phyloP scores from a whole-genome alignment of 2,329 filamentous ascomycete genomes.

The Teratosphaeria pseudoeucalypti region DNA sequence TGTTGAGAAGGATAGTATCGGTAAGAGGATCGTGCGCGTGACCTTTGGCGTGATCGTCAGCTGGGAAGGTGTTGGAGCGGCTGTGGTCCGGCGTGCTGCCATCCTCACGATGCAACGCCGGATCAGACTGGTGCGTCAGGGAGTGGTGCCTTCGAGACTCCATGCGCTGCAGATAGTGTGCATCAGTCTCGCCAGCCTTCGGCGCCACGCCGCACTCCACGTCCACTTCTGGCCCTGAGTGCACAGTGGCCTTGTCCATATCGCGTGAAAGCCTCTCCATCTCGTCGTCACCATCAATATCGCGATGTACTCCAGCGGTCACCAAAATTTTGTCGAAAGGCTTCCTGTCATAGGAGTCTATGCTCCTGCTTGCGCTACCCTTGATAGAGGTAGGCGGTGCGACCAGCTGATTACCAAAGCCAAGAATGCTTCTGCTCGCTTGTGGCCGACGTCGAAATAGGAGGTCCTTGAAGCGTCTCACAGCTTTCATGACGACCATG shows the following conservation, averaged over 20 bases:
- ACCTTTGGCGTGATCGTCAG: constrained; percentile 38
- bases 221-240: background rate
- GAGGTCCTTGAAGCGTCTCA: constrained; percentile 74
- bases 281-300: constrained; percentile 27
- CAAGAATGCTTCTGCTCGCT: constrained; percentile 50
- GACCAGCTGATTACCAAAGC: constrained; percentile 47
- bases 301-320: constrained; percentile 44
- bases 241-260: constrained; percentile 5
- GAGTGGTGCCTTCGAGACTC: constrained; percentile 3
- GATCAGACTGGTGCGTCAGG: constrained; percentile 4
- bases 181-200: constrained; percentile 1
- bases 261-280: constrained; percentile 17
- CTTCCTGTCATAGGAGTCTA: constrained; percentile 42
- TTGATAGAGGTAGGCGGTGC: constrained; percentile 47
- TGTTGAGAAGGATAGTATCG: constrained; percentile 61
- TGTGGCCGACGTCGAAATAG: constrained; percentile 46
- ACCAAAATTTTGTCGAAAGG: constrained; percentile 40
- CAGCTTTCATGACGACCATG: constrained; percentile 82
- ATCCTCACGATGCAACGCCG: background rate
- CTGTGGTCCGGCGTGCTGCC: background rate
- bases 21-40: constrained; percentile 55
- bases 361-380: constrained; percentile 24
- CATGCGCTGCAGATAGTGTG: constrained; percentile 4
- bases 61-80: constrained; percentile 24
- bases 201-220: background rate